A percentile compares a stretch with the other conserved stretches of the same genome.
Evolutionary conservation across 2,329 filamentous ascomycete genomes (phyloP).

Genomic region (Microthyrium microscopicum): DNA sequence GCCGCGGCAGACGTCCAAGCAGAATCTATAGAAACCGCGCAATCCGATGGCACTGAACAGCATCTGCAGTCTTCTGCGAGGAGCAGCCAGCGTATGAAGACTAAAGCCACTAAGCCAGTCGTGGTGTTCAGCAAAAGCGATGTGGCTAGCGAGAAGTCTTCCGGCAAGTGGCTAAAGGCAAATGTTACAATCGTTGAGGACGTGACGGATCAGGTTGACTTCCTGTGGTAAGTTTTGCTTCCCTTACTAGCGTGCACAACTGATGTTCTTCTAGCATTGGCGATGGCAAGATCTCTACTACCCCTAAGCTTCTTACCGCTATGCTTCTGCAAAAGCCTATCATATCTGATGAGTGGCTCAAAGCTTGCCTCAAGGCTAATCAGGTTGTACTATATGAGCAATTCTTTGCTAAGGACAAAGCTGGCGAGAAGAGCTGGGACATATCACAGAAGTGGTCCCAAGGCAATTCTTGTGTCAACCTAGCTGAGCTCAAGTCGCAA

Average conservation of each 20-base stretch:
- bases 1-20: no score
- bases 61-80: no score
- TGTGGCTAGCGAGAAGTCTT: background rate
- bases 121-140: background rate
- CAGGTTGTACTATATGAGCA: background rate
- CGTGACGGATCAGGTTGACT: background rate
- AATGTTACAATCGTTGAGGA: background rate
- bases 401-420: background rate
- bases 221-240: background rate
- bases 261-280: background rate
- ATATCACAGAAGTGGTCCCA: background rate
- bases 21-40: no score
- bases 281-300: background rate
- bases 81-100: background rate
- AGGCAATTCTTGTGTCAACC: background rate
- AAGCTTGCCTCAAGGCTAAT: background rate
- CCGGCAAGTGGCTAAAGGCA: background rate
- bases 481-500: background rate
- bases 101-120: background rate
- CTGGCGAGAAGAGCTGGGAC: background rate
- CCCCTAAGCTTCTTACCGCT: background rate
- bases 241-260: background rate
- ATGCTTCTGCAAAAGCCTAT: conserved; percentile 1
- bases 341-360: conserved; percentile 2
- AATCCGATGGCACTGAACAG: no score